Conservation (phyloP, 441 rosid species). For the Bruguiera hainesii region DNA sequence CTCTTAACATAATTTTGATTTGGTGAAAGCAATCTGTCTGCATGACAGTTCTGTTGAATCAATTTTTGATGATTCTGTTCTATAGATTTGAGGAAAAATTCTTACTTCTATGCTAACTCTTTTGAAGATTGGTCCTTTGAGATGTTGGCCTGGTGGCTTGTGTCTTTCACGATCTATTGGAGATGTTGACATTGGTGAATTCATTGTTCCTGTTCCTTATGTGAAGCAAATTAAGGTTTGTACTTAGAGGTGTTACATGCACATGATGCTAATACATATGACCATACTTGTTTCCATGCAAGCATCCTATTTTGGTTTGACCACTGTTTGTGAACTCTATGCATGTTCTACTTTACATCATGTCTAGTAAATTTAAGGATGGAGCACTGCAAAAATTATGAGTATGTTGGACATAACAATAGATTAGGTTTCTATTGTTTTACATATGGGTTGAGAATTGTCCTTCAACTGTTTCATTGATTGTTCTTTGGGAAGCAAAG, state of each 20-base stretch:
- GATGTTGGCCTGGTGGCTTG: slow-evolving; percentile 99
- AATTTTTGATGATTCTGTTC: neutral
- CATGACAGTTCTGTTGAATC: neutral
- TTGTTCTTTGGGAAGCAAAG: no score
- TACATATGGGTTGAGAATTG: no score
- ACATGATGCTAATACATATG: neutral
- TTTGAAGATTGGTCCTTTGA: slow-evolving; percentile 88
- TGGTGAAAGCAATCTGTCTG: neutral
- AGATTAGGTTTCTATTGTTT: no score
- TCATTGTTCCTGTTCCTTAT: slow-evolving; percentile 94
- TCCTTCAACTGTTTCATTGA: no score
- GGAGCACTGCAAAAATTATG: neutral
- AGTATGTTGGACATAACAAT: no score
- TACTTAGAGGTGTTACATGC: slow-evolving; percentile 14
- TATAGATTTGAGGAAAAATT: slow-evolving; percentile 14
- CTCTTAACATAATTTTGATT: neutral
- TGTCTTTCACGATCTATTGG: slow-evolving; percentile 99
- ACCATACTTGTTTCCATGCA: slow-evolving; percentile 4
- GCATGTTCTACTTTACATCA: slow-evolving; percentile 1
- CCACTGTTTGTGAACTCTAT: slow-evolving; percentile 14
- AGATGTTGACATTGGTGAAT: slow-evolving; percentile 95
- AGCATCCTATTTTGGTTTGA: neutral
- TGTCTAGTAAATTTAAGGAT: neutral
- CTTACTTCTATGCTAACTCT: slow-evolving; percentile 22
- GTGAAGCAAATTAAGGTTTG: slow-evolving; percentile 99